Evolutionary conservation across 2,329 filamentous ascomycete species (phyloP).

Genomic region (Neonectria hederae): DNA sequence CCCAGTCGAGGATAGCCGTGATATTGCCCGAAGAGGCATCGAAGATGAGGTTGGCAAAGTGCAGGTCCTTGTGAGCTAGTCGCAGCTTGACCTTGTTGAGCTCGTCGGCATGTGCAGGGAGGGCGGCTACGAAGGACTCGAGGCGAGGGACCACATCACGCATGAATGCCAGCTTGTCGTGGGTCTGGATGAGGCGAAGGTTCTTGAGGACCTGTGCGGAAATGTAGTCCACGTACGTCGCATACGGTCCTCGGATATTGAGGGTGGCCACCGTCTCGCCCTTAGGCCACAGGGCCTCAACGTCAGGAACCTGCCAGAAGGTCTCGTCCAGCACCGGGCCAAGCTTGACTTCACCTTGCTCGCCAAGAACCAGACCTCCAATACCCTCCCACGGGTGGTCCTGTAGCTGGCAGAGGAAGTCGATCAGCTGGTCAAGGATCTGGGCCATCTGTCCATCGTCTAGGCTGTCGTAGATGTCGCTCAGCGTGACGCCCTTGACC

Average conservation of each 20-base stretch:
- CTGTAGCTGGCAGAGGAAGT: constrained; percentile 43
- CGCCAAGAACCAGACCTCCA: constrained; percentile 8
- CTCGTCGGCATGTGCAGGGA: constrained; percentile 25
- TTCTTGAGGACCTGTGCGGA: constrained; percentile 7
- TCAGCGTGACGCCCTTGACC: constrained; percentile 41
- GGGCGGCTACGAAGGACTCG: constrained; percentile 30
- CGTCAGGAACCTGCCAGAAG: constrained; percentile 3
- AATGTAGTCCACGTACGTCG: constrained; percentile 41
- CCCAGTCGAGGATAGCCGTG: constrained; percentile 34
- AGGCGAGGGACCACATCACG: constrained; percentile 43
- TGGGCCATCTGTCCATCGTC: constrained; percentile 6
- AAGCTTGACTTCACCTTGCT: neutral
- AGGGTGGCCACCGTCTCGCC: constrained; percentile 37
- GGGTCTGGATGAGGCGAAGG: neutral
- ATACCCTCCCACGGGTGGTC: constrained; percentile 5
- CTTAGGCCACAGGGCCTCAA: constrained; percentile 2
- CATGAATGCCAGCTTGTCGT: constrained; percentile 24
- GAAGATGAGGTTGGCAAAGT: constrained; percentile 51
- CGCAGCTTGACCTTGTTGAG: constrained; percentile 23
- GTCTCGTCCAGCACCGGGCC: constrained; percentile 6
- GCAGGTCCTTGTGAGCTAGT: constrained; percentile 51
- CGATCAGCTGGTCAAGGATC: constrained; percentile 44
- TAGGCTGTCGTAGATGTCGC: constrained; percentile 42
- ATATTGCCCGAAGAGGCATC: constrained; percentile 40
- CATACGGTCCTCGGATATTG: constrained; percentile 42